Base-by-base conservation (phyloP, 371 early-diverging fungal genomes). In the Choanephora cucurbitarum region DNA sequence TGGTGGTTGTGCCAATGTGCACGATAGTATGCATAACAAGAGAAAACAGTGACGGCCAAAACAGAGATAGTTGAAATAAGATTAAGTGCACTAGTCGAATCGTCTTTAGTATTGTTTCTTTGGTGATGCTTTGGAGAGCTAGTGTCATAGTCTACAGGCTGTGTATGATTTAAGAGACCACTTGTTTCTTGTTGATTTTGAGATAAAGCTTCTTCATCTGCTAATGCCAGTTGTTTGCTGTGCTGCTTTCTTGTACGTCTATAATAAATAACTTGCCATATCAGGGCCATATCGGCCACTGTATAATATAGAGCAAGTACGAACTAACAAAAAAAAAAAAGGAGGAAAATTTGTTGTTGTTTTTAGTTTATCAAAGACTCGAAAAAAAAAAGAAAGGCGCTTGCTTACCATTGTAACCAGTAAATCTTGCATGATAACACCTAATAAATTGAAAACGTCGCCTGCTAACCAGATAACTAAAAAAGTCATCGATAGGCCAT, bases 381-480 rank as follows among this genome's bases (percentile, higher is more conserved):
- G 42, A 39, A 19, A 23, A 8, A 45, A 34, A 48, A 39, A 19
- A 23, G n/a, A 45, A 34, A 22, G 4, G 28, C 18, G 11, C 33
- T 11, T 19, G 21, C 17, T 63, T 67, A 74, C 75, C 73, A 86
- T 84, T 0, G 91, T 89, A 7, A 81, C 60, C 41, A 91, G 60
- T 43, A 94, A 79, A 48, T 86, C 73, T 49, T 92, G 91, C 64
- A 88, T 72, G 18, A 88, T 69, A 43, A 88, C 84, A 41, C 94
- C 95, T 44, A 84, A 64, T 33, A 92, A 67, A 69, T 92, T 92
- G 64, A 86, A 80, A 28, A 90, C 63, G 60, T 94, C 95, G 14
- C 94, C 95, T 1, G 82, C 77, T n/a, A 91, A 68, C 95, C 95
- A 94, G 63, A 89, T 83, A 19, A 83, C 72, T 9, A 94, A 60